A percentile compares a stretch with the other conserved stretches of the same genome.
Evolutionary conservation across 2,329 filamentous ascomycete genomes (phyloP).

Genomic region (Colletotrichum siamense): DNA sequence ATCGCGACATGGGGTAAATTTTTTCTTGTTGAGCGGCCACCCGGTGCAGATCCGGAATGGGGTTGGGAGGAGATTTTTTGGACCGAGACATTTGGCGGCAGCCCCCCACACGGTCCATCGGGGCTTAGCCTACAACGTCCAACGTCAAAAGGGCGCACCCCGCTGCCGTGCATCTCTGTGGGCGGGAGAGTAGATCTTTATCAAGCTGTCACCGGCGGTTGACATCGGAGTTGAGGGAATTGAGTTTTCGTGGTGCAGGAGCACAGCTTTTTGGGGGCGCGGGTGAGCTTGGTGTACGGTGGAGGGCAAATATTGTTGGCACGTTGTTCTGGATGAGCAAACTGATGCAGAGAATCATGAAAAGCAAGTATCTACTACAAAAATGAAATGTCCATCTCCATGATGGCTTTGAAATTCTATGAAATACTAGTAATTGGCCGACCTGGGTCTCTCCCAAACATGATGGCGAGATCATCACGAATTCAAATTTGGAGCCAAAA

Average conservation of each 20-base stretch:
- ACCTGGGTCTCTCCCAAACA: neutral
- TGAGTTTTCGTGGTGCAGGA: neutral
- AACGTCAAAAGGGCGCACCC: neutral
- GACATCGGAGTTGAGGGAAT: conserved; percentile 9
- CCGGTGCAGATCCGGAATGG: conserved; percentile 11
- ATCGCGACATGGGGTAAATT: conserved; percentile 8
- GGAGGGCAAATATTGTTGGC: neutral
- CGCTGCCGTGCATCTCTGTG: conserved; percentile 12
- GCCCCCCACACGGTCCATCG: conserved; percentile 1
- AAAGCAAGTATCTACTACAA: neutral
- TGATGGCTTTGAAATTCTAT: neutral
- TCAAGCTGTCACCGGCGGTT: conserved; percentile 15
- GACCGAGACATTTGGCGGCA: conserved; percentile 7
- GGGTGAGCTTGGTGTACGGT: neutral
- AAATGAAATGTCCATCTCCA: neutral
- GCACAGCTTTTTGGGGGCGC: neutral
- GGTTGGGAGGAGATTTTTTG: conserved; percentile 1
- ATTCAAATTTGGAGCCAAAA: too few relatives aligned
- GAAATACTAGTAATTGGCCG: neutral
- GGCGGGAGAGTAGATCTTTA: neutral
- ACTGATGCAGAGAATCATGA: neutral
- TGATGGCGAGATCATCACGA: neutral
- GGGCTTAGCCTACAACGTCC: neutral
- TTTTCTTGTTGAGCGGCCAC: conserved; percentile 20
- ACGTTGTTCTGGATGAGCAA: neutral